Evolutionary conservation across 2,329 filamentous ascomycete species (phyloP).

Genomic region (Exophiala sp.): DNA sequence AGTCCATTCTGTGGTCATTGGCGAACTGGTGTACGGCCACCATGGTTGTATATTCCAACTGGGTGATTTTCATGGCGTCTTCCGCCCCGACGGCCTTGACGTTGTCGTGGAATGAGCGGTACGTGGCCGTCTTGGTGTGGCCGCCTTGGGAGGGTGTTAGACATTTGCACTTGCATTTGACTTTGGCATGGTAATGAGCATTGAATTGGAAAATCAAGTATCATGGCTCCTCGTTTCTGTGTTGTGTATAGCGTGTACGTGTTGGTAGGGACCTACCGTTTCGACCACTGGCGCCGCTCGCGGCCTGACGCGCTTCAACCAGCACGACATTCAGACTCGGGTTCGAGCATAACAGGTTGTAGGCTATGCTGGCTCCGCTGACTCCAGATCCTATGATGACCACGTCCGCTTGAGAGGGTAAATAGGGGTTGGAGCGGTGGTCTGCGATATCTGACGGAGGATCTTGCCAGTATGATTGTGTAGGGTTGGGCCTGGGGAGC

Average conservation of each 20-base stretch:
- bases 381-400: constrained; percentile 39
- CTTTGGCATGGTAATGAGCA: no score
- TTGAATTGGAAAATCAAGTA: no score
- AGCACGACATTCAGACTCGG: constrained; percentile 33
- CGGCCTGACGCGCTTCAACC: constrained; percentile 38
- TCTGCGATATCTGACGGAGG: constrained; percentile 30
- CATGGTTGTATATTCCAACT: constrained; percentile 51
- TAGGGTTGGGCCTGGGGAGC: constrained; percentile 35
- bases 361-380: constrained; percentile 35
- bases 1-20: constrained; percentile 41
- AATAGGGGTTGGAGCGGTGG: constrained; percentile 17
- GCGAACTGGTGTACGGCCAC: constrained; percentile 52
- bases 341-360: constrained; percentile 29
- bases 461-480: constrained; percentile 34
- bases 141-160: no score
- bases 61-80: constrained; percentile 48
- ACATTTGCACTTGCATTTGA: no score
- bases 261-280: constrained; percentile 21
- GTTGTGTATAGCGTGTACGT: no score
- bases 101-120: constrained; percentile 49
- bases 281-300: constrained; percentile 36
- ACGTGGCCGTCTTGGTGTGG: constrained; percentile 47
- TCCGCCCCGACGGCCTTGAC: constrained; percentile 41
- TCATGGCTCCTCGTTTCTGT: no score
- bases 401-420: constrained; percentile 32